Evolutionary conservation across 306 rosid species (phyloP).

Genomic region (Heteromeles arbutifolia): DNA sequence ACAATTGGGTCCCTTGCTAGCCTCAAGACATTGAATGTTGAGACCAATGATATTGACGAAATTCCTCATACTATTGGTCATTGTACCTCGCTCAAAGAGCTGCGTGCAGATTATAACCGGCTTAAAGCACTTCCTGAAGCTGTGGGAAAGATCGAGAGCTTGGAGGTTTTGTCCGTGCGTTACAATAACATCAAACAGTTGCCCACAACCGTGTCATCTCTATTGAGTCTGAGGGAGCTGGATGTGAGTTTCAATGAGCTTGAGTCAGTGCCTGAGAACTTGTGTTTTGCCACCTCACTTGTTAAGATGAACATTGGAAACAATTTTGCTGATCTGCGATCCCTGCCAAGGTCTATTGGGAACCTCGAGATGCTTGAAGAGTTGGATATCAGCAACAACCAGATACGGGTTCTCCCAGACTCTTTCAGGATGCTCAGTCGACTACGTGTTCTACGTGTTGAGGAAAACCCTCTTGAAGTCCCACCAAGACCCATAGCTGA

Average conservation of each 20-base stretch:
- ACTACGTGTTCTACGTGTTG: constrained; percentile 58
- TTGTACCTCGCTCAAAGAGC: constrained; percentile 64
- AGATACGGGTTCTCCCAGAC: constrained; percentile 70
- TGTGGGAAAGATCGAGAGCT: constrained; percentile 68
- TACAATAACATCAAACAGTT: constrained; percentile 74
- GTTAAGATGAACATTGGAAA: constrained; percentile 79
- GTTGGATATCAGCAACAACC: constrained; percentile 84
- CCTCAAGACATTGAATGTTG: constrained; percentile 58
- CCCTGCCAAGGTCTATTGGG: constrained; percentile 74
- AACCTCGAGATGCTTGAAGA: constrained; percentile 91
- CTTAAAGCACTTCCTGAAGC: constrained; percentile 92
- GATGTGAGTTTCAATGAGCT: constrained; percentile 86
- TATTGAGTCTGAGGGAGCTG: constrained; percentile 66
- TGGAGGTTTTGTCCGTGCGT: constrained; percentile 65
- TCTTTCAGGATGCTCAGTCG: constrained; percentile 62
- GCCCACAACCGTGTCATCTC: constrained; percentile 81
- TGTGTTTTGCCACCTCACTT: constrained; percentile 75
- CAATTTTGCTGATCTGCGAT: constrained; percentile 76
- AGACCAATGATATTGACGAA: constrained; percentile 79
- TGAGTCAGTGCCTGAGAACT: constrained; percentile 78
- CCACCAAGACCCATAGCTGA: constrained; percentile 76
- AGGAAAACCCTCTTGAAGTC: constrained; percentile 84
- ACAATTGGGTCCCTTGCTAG: constrained; percentile 59
- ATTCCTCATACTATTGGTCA: constrained; percentile 70
- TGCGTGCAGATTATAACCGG: constrained; percentile 62